phyloP scores from a whole-genome alignment of 2,329 filamentous ascomycete genomes.

The Colletotrichum chlorophyti region DNA sequence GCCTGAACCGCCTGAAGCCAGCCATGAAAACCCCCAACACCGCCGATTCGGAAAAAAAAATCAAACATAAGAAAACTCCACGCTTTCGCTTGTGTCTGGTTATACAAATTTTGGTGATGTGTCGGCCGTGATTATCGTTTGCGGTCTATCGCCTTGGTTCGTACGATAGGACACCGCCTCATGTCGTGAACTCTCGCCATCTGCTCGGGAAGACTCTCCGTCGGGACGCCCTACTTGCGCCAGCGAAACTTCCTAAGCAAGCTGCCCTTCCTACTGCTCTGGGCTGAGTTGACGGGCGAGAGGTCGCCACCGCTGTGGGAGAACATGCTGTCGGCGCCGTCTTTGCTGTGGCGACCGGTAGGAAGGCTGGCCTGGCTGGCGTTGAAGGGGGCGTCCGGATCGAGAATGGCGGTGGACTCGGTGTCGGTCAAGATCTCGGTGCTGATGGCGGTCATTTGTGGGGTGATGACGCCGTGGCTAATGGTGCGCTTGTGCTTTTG shows the following conservation, averaged over 20 bases:
- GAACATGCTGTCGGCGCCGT: slow-evolving; percentile 46
- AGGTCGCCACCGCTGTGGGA: slow-evolving; percentile 33
- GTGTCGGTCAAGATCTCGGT: slow-evolving; percentile 34
- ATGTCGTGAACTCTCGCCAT: background rate
- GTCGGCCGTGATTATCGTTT: slow-evolving; percentile 25
- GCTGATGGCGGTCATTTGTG: slow-evolving; percentile 42
- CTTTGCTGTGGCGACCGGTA: slow-evolving; percentile 36
- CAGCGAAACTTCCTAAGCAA: slow-evolving; percentile 22
- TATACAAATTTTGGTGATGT: slow-evolving; percentile 18
- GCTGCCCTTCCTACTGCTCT: background rate
- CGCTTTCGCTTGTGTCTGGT: slow-evolving; percentile 26
- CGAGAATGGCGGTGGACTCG: slow-evolving; percentile 15
- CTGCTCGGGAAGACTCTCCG: background rate
- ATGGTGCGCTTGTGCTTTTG: slow-evolving; percentile 54
- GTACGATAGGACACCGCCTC: background rate
- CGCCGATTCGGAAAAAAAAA: too few species aligned
- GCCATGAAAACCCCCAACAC: too few species aligned
- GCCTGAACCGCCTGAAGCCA: too few species aligned
- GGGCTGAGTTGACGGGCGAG: slow-evolving; percentile 23
- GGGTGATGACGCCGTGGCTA: slow-evolving; percentile 52
- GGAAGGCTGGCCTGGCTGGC: slow-evolving; percentile 18
- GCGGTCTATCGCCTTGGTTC: background rate
- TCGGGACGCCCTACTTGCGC: slow-evolving; percentile 18
- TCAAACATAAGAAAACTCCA: slow-evolving; percentile 17
- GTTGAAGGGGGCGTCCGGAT: slow-evolving; percentile 15